Base-by-base conservation (phyloP, 306 rosid genomes). In the Biancaea sappan region DNA sequence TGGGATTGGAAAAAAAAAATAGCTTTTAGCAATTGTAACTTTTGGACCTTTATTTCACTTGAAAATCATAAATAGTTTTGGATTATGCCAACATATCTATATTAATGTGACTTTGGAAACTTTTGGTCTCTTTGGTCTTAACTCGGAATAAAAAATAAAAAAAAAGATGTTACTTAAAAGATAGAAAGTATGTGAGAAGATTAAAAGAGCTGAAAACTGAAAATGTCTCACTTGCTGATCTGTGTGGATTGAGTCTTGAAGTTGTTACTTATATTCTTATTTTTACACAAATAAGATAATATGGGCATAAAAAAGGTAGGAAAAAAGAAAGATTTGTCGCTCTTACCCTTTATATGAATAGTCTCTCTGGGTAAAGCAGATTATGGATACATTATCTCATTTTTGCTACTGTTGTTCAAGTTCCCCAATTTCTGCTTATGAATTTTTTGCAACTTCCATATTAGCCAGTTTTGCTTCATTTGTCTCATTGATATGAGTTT, bases 331-430 rank as follows among this genome's bases (percentile, higher is more conserved):
- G 15, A 29, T 67, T 60, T 47, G 57, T 18, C 63, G 63, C 34
- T 35, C 9, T 63, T 65, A 64, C 47, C 69, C 52, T 3, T 67
- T 68, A 62, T 63, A 25, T 37, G 32, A 22, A 18, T 54, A 38
- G 68, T 64, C 18, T 47, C 73, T 46, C 19, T 24, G 25, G 32
- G 21, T 56, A 56, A 66, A 65, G 54, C 34, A 40, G 43, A 71
- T 51, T 40, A 25, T 37, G 57, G 28, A 46, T 50, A 25, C 26
- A 41, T 38, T 14, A 21, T 11, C 28, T 65, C 32, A 15, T 74
- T 10, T 9, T 47, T 75, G 26, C 63, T 52, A 54, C 41, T 52
- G 16, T 35, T 32, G 28, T 58, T 19, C 35, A 69, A 15, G 52
- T 66, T 14, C 43, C 8, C 18, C 18, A 51, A 22, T 31, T 43